Evolutionary conservation across 2,329 filamentous ascomycete species (phyloP), one percentile per base, ranked within the genome.

Genomic region (Hortaea werneckii): DNA sequence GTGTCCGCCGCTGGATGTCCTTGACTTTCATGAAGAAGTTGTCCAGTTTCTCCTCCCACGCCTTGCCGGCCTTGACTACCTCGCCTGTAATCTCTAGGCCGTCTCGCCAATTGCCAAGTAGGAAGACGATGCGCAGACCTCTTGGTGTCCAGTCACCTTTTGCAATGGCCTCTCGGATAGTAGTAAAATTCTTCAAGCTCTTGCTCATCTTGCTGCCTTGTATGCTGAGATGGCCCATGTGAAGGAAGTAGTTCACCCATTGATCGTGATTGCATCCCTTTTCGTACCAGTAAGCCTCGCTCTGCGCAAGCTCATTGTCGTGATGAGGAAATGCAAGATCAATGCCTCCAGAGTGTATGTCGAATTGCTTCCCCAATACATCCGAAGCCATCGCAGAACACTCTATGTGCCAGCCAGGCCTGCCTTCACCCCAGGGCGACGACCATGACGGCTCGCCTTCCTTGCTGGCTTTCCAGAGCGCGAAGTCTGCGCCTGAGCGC

Each of bases 391-490:
- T 95, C 11, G 88, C 88, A 1, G 84, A 89, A 79, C 90, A 95
- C 69, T 95, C 89, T 59, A 95, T 95, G 61, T 95, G 90, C 90
- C 90, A 96, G 12, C 90, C 90, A 1, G 90, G 90, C 39, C 90
- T 76, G 4, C 89, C 89, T 46, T 81, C 75, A 4, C 90, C 88
- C 89, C 90, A 96, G 3, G 81, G 80, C 56, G 85, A 92, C 5
- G 80, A 74, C 90, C 90, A 96, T 54, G 79, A 85, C 0, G 90
- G 90, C 72, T 96, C 90, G 38, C 90, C 90, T 10, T 86, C 79
- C 68, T 94, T 95, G 1, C 84, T 89, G 44, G 83, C 81, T 65
- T 96, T 96, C 89, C 88, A 95, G 1, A 96, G 71, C 0, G 88
- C 89, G 67, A 96, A 96, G 59, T 96, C 89, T 5, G 84, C 82